Base-by-base conservation (phyloP, 2,329 filamentous ascomycete species). In the Ascochyta rabiei region DNA sequence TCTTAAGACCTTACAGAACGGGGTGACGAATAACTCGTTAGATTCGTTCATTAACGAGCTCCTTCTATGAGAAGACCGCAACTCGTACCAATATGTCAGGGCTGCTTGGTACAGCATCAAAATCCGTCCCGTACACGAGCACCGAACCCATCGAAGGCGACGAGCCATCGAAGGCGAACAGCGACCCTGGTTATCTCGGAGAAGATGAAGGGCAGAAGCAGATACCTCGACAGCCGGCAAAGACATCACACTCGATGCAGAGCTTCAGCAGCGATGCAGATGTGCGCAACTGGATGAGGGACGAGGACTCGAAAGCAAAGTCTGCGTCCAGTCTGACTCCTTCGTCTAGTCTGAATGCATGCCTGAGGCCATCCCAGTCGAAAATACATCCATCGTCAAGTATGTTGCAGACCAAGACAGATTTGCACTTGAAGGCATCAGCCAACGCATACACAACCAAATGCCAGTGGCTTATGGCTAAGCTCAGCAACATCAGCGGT, bases 371-470 rank as follows among this genome's bases (percentile, higher is more conserved):
- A 21, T 28, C 21, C 10, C 34, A 24, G 12, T 43, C 41, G 18
- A 33, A 33, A n/a, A 21, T 45, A 15, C 39, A 52, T 34, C 56
- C 49, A 4, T 55, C 58, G 19, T 57, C 45, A 6, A 64, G 61
- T 47, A 64, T 40, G 16, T 49, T 59, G 9, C 35, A 28, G 18
- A 19, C 57, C 5, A 55, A 61, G 13, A 24, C 47, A 2, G 44
- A 33, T 15, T 61, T 53, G n/a, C 46, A 15, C 2, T 54, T 51
- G 24, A 54, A 59, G 26, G 56, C 62, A 28, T 47, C 42, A 6
- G n/a, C 42, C 8, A 52, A 53, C 4, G 35, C 56, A 19, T 37
- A 42, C n/a, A 30, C n/a, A 35, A 18, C 23, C 6, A 42, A 16
- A 12, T 24, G 26, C 19, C 24, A 12, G 24, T 15, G 16, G 18